phyloP scores from a whole-genome alignment of 169 alveolate species.

The Eimeria praecox region DNA sequence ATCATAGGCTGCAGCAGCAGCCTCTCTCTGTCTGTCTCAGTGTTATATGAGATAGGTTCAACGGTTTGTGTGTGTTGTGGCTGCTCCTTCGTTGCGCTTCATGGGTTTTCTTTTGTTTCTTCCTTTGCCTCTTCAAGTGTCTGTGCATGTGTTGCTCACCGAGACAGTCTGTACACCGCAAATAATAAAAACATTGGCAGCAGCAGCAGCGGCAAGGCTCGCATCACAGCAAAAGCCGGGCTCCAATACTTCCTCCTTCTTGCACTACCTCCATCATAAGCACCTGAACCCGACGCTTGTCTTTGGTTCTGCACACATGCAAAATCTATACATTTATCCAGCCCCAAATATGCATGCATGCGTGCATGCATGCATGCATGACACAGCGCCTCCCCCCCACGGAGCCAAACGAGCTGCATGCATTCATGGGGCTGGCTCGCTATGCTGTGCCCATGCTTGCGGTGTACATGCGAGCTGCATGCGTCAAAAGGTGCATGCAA shows the following conservation, averaged over 20 bases:
- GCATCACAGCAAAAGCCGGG: slow-evolving; percentile 8
- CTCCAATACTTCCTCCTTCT: background rate
- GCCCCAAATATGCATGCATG: slow-evolving; percentile 10
- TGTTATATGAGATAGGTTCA: no score
- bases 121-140: background rate
- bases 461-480: no score
- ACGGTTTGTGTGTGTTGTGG: no score
- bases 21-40: no score
- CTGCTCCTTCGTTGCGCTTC: no score
- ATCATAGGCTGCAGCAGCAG: no score
- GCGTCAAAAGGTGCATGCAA: no score
- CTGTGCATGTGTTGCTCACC: background rate
- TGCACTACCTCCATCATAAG: background rate
- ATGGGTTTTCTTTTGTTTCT: background rate
- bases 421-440: no score
- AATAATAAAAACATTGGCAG: slow-evolving; percentile 12
- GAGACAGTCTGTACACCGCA: background rate
- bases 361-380: background rate
- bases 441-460: no score
- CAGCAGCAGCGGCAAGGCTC: slow-evolving; percentile 47
- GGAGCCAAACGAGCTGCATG: no score
- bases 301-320: slow-evolving; percentile 20
- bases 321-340: background rate
- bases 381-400: no score
- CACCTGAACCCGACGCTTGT: background rate